Percentiles rank a stretch among this genome's conserved stretches.
phyloP scores from a whole-genome alignment of 192 early-diverging fungal species.

The Coemansia sp. region DNA sequence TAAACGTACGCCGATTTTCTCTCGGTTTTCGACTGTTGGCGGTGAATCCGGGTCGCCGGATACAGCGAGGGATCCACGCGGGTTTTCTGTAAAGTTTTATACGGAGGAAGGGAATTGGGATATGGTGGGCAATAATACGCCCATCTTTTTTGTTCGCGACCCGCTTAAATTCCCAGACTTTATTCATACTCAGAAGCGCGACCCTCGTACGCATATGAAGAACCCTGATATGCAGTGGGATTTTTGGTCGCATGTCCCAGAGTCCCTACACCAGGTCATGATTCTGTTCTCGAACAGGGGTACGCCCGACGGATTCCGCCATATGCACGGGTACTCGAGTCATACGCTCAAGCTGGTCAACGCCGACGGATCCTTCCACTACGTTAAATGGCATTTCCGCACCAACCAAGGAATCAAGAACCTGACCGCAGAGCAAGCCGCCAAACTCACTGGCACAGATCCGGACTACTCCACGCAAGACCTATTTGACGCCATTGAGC shows the following conservation, averaged over 20 bases:
- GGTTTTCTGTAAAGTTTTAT: conserved; percentile 85
- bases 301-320: conserved; percentile 77
- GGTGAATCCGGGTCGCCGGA: conserved; percentile 77
- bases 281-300: conserved; percentile 86
- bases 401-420: conserved; percentile 55
- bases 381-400: conserved; percentile 82
- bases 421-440: conserved; percentile 59
- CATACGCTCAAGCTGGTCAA: conserved; percentile 79
- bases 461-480: conserved; percentile 67
- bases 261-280: conserved; percentile 79
- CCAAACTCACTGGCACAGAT: conserved; percentile 51
- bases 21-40: conserved; percentile 80
- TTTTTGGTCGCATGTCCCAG: conserved; percentile 76
- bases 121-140: conserved; percentile 87
- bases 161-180: conserved; percentile 82
- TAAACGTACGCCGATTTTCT: conserved; percentile 81
- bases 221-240: conserved; percentile 79
- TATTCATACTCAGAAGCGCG: conserved; percentile 84
- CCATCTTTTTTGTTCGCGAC: conserved; percentile 84
- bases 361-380: conserved; percentile 65
- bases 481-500: conserved; percentile 65
- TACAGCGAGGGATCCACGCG: conserved; percentile 80
- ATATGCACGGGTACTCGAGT: conserved; percentile 84
- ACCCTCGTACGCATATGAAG: conserved; percentile 75
- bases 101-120: conserved; percentile 89